Evolutionary conservation across 2,329 filamentous ascomycete species (phyloP).

Genomic region (Coleophoma eucalyptorum): DNA sequence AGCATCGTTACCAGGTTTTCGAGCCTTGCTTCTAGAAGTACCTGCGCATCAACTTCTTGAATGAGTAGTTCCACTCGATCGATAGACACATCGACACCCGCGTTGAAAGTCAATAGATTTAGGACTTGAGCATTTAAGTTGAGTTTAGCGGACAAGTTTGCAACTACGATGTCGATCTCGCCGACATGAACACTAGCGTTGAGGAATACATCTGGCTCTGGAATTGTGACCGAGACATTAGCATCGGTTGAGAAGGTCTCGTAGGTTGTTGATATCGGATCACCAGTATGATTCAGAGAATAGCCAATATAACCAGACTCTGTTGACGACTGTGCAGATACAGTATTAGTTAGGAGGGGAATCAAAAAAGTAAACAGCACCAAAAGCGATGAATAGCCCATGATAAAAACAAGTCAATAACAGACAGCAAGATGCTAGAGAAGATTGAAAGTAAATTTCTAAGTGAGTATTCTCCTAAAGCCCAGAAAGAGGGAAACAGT

Average conservation of each 20-base stretch:
- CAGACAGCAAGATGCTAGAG: too few relatives aligned
- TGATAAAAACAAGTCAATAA: too few relatives aligned
- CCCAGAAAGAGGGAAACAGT: too few relatives aligned
- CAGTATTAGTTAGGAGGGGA: neutral
- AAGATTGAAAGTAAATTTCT: too few relatives aligned
- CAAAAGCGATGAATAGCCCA: too few relatives aligned
- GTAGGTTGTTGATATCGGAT: constrained; percentile 47
- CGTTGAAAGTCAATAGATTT: constrained; percentile 54
- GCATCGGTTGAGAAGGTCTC: constrained; percentile 46
- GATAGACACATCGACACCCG: constrained; percentile 55
- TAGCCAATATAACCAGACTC: constrained; percentile 50
- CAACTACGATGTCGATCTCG: constrained; percentile 54
- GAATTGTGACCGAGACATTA: constrained; percentile 35
- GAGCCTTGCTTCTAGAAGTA: constrained; percentile 55
- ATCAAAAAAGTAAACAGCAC: too few relatives aligned
- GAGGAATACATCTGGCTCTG: constrained; percentile 54
- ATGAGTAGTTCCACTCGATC: constrained; percentile 52
- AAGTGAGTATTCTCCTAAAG: too few relatives aligned
- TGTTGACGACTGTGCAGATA: constrained; percentile 7
- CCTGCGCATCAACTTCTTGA: constrained; percentile 54
- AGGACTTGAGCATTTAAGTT: constrained; percentile 57
- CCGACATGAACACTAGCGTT: constrained; percentile 55
- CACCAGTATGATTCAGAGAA: constrained; percentile 44
- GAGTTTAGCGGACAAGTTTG: constrained; percentile 57
- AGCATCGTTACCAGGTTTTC: constrained; percentile 59